These are phyloP conservation scores for Artemisia annua DNA, from an alignment of 129 eudicot species.

Conservation along the genomic window DNA sequence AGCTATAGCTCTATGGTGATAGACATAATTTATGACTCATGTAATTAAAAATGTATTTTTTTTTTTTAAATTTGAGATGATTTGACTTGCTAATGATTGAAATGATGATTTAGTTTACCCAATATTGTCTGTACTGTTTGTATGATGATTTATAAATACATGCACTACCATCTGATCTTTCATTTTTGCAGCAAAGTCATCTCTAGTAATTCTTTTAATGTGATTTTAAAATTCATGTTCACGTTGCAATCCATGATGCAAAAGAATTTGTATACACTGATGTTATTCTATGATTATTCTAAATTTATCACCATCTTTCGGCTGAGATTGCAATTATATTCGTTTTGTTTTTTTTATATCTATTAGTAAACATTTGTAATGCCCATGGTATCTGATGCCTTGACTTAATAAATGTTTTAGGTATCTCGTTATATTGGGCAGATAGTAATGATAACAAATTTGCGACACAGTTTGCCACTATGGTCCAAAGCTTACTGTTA, in stretches of 20 bases:
- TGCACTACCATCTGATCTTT: slow-evolving; percentile 74
- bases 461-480: too few relatives aligned
- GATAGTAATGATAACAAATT: too few relatives aligned
- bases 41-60: too few relatives aligned
- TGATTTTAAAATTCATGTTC: background rate
- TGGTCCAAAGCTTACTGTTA: too few relatives aligned
- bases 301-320: slow-evolving; percentile 72
- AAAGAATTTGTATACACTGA: slow-evolving; percentile 28
- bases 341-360: background rate
- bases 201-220: background rate
- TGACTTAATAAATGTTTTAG: slow-evolving; percentile 30
- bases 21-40: too few relatives aligned
- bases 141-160: too few relatives aligned
- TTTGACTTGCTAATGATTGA: background rate
- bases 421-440: slow-evolving; percentile 41
- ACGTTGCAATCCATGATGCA: slow-evolving; percentile 61
- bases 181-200: slow-evolving; percentile 16
- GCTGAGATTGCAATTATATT: slow-evolving; percentile 51
- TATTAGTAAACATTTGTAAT: background rate
- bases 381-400: slow-evolving; percentile 71
- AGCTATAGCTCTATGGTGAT: too few relatives aligned
- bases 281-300: slow-evolving; percentile 43
- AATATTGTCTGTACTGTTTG: too few relatives aligned
- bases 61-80: background rate
- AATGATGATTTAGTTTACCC: slow-evolving; percentile 31